Conservation (phyloP, 106 monocot genomes). For the Dendrobium huoshanense region DNA sequence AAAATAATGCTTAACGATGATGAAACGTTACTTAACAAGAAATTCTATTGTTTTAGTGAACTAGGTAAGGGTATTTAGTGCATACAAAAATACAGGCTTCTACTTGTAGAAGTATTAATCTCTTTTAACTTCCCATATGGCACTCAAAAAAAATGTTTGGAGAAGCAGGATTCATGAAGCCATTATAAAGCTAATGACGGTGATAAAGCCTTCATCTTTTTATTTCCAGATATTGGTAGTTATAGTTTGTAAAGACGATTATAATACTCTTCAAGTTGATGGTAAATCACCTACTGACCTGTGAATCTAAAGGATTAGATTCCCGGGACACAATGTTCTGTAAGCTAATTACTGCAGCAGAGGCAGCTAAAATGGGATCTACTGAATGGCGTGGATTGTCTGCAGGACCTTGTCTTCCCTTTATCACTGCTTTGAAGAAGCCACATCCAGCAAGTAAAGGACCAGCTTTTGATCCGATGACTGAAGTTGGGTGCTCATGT, state of each 20-base stretch:
- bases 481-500: conserved; percentile 33
- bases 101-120: neutral
- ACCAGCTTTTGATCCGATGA: conserved; percentile 59
- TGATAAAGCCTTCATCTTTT: too few species aligned
- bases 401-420: conserved; percentile 16
- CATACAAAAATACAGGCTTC: neutral
- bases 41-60: neutral
- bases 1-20: neutral
- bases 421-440: conserved; percentile 62
- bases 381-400: conserved; percentile 20
- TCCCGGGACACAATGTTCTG: conserved; percentile 80
- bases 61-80: neutral
- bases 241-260: neutral
- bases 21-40: neutral
- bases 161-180: neutral
- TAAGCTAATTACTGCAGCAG: conserved; percentile 56
- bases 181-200: neutral
- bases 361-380: conserved; percentile 57
- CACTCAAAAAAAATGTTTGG: neutral
- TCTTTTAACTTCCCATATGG: neutral
- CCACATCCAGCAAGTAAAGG: conserved; percentile 86
- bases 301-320: conserved; percentile 77
- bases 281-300: conserved; percentile 27
- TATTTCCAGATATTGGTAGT: neutral
- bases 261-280: neutral